Evolutionary conservation across 768 basidiomycete species (phyloP), one percentile per base, ranked within the genome.

Genomic region (Mycena galopus): DNA sequence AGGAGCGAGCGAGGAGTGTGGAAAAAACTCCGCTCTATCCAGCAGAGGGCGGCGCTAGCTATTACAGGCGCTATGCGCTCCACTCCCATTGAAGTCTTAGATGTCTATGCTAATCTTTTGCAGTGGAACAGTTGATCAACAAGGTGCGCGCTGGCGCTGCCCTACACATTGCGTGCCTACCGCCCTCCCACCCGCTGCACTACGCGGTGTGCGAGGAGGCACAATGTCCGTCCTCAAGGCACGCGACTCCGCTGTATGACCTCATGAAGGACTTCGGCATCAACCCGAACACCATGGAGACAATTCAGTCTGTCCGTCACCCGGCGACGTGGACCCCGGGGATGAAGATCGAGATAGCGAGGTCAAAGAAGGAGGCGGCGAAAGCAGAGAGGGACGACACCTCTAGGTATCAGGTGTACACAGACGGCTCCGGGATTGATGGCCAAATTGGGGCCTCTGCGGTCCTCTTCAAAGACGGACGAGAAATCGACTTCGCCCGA

Each of bases 21-120:
- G 2, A 25, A 32, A 5, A 53, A 59, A 65, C 65, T 10, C 16
- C 35, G 12, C 53, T 72, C 27, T 0, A 59, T 77, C 0, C 80
- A 82, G 62, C 59, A 77, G 0, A 21, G 51, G 0, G 79, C 75
- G 39, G 71, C 42, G 0, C 39, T 74, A 0, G 55, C 63, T 0
- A 78, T 78, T 9, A 77, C 78, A 0, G 69, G 75, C 2, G 75
- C 75, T 2, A 44, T 76, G 12, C 6, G 19, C 3, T 67, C 75
- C 30, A 76, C 75, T 11, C 50, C 76, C 1, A 71, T 64, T 2
- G 75, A 76, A 17, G 33, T 63, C 12, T n/a, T 76, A 0, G 59
- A 74, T 11, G 60, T 29, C 11, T 61, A 61, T 14, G 39, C 39
- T 3, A 6, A 44, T 21, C 59, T 61, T 25, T 61, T 19, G 6